Conservation (phyloP, 768 basidiomycete genomes). For the Serpula lacrymans region DNA sequence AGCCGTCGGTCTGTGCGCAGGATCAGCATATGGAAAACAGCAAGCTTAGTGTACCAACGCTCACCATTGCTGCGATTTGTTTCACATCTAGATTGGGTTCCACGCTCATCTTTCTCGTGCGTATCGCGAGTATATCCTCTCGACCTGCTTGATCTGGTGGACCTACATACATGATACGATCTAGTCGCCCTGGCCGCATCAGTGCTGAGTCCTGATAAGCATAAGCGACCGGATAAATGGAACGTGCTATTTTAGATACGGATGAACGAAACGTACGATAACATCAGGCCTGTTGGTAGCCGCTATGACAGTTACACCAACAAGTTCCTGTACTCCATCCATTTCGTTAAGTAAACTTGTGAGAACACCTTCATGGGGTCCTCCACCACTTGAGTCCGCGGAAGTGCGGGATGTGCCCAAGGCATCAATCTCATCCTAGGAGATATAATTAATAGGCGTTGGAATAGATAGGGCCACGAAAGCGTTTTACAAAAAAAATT, state of each 20-base stretch:
- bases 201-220: slow-evolving; percentile 80
- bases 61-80: slow-evolving; percentile 68
- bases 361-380: slow-evolving; percentile 79
- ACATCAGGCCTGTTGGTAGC: slow-evolving; percentile 95
- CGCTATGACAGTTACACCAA: slow-evolving; percentile 93
- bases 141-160: slow-evolving; percentile 81
- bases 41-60: slow-evolving; percentile 12
- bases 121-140: slow-evolving; percentile 81
- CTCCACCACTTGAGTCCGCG: slow-evolving; percentile 49
- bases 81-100: slow-evolving; percentile 64
- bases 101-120: slow-evolving; percentile 76
- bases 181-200: slow-evolving; percentile 92
- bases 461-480: not conserved
- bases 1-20: slow-evolving; percentile 80
- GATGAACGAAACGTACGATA: slow-evolving; percentile 65
- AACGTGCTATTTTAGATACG: not conserved
- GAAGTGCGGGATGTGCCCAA: slow-evolving; percentile 73
- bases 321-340: slow-evolving; percentile 95
- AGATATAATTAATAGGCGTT: not conserved
- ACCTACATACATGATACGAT: slow-evolving; percentile 91
- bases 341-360: slow-evolving; percentile 95
- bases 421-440: slow-evolving; percentile 95
- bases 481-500: slow-evolving; percentile 81
- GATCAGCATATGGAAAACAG: not conserved
- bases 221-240: not conserved